Conservation (phyloP, 108 stramenopile genomes). For the Parietichytrium sp. region DNA sequence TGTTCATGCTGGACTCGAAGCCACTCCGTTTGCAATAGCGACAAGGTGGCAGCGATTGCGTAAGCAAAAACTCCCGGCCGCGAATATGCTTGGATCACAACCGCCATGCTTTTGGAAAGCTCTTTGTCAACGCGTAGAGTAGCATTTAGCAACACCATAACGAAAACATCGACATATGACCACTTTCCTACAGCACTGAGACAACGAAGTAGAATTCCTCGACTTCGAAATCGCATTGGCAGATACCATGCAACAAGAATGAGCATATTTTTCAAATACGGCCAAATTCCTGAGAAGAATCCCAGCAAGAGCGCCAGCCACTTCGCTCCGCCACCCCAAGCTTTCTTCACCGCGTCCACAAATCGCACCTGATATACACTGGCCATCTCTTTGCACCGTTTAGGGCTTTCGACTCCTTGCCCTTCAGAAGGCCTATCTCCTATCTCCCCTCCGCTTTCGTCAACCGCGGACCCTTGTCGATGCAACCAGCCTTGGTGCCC, state of each 20-base stretch:
- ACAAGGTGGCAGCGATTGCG: neutral
- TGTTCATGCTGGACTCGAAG: neutral
- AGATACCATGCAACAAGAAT: neutral
- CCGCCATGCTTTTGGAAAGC: neutral
- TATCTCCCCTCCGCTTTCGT: too few species aligned
- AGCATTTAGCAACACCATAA: constrained; percentile 5
- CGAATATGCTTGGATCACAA: neutral
- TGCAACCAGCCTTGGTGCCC: too few species aligned
- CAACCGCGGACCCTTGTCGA: too few species aligned
- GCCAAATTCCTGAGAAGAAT: neutral
- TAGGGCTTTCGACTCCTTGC: too few species aligned
- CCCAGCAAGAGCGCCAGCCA: neutral
- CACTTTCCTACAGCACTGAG: constrained; percentile 1
- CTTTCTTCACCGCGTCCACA: neutral
- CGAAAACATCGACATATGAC: constrained; percentile 20
- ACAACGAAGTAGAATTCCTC: neutral
- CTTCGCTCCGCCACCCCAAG: neutral
- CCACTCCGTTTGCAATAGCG: constrained; percentile 20
- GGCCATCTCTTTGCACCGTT: too few species aligned
- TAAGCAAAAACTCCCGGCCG: neutral
- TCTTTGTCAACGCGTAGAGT: neutral
- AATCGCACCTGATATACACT: neutral
- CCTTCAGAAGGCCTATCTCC: too few species aligned
- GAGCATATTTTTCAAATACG: neutral
- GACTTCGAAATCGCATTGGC: neutral